Base-by-base conservation (phyloP, 73 alveolate genomes). In the Paramecium tetraurelia region DNA sequence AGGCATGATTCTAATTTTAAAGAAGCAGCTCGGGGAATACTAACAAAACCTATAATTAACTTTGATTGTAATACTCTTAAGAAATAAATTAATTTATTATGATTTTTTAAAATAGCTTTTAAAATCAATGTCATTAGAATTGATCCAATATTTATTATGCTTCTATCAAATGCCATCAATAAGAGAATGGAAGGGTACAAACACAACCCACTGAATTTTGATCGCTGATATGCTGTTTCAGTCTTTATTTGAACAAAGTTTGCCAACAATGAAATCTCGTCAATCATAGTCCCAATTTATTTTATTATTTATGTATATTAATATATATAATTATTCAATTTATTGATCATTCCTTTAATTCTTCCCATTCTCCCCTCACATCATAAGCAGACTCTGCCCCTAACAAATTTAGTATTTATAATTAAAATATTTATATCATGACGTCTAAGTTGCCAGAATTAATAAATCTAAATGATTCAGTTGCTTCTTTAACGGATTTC, bases 401-500 rank as follows among this genome's bases (percentile, higher is more conserved):
- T 5, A 40, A 40, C 16, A 40, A 40, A 48, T 48, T 12, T 14
- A 14, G 59, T 48, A 48, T 53, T 53, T 53, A n/a, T 53, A 4
- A 53, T 53, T 53, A 53, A 53, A 12, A 50, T 50, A 53, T 53
- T 18, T 16, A 53, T 18, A 16, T 53, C 14, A 63, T 63, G 84
- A 31, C 84, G 4, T 22, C 21, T 2, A 63, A 63, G 48, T 12
- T 72, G 29, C 86, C 86, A 35, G 86, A 72, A 72, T 72, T 72
- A 72, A 40, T 72, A 11, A 72, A 72, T 72, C 14, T 72, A 10
- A 72, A 72, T 72, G 86, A 72, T 38, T 72, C 86, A 29, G 59
- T 36, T 72, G 59, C 86, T 35, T 35, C 59, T 36, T 38, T 72
- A 29, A 72, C 86, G 14, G 86, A 72, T 16, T 72, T 72, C 46